Conservation (phyloP, 805 yeast genomes). For the Ogataea nitratoaversa region DNA sequence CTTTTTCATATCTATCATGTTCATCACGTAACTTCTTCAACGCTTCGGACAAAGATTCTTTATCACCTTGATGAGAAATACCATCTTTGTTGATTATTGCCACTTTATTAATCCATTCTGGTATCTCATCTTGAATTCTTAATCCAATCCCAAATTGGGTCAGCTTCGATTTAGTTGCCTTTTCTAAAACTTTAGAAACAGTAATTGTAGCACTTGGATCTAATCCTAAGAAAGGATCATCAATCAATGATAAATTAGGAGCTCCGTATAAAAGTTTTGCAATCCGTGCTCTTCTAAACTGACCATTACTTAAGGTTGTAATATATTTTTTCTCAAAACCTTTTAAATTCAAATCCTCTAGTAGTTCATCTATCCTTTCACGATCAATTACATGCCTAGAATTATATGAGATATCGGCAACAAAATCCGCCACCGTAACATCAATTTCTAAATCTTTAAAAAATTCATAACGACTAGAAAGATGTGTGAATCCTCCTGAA, state of each 20-base stretch:
- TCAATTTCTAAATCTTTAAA: constrained; percentile 77
- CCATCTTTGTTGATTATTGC: constrained; percentile 60
- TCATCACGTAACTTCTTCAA: constrained; percentile 22
- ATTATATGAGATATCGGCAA: constrained; percentile 52
- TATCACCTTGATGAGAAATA: constrained; percentile 45
- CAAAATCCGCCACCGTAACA: constrained; percentile 57
- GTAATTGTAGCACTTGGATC: constrained; percentile 68
- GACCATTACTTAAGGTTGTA: constrained; percentile 89
- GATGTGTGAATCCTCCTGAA: constrained; percentile 54
- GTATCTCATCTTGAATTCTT: constrained; percentile 69
- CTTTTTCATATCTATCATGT: constrained; percentile 20
- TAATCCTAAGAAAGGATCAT: constrained; percentile 89
- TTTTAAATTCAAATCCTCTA: constrained; percentile 48
- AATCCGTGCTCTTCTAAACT: constrained; percentile 82
- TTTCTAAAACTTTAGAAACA: constrained; percentile 51
- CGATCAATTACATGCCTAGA: constrained; percentile 34
- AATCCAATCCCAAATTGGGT: constrained; percentile 70
- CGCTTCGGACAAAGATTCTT: constrained; percentile 22
- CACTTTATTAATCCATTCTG: constrained; percentile 74
- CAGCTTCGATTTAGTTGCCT: constrained; percentile 14
- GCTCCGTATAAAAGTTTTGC: constrained; percentile 66
- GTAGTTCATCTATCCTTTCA: constrained; percentile 36
- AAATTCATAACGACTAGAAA: constrained; percentile 86
- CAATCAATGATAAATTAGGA: constrained; percentile 69
- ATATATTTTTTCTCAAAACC: constrained; percentile 70